Evolutionary conservation across 2,329 filamentous ascomycete species (phyloP).

Genomic region (Ascomycota sp.): DNA sequence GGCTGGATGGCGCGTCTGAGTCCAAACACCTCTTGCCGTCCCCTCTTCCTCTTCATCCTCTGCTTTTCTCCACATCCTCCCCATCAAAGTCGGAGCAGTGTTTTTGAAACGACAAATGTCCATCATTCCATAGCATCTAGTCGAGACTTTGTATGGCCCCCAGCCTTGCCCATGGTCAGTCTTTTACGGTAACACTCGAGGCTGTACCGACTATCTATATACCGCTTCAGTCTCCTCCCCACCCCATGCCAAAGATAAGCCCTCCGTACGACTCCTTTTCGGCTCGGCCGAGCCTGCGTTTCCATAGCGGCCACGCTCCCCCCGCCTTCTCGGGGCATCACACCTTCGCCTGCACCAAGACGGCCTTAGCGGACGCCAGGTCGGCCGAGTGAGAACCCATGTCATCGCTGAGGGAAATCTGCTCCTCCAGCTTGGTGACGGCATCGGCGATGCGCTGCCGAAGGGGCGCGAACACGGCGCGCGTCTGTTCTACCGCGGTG

Average conservation of each 20-base stretch:
- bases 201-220: too few relatives aligned
- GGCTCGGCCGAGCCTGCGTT: too few relatives aligned
- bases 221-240: too few relatives aligned
- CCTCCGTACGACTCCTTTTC: too few relatives aligned
- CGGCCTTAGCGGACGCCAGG: slow-evolving; percentile 32
- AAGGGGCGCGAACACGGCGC: slow-evolving; percentile 57
- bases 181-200: too few relatives aligned
- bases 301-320: too few relatives aligned
- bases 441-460: slow-evolving; percentile 51
- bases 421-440: slow-evolving; percentile 51
- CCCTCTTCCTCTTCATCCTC: not conserved
- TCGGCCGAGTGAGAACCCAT: slow-evolving; percentile 25
- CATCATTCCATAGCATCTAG: too few relatives aligned
- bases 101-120: too few relatives aligned
- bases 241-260: too few relatives aligned
- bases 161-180: too few relatives aligned
- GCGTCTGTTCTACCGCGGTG: slow-evolving; percentile 71
- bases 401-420: slow-evolving; percentile 45
- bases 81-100: too few relatives aligned
- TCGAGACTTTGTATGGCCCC: too few relatives aligned
- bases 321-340: not conserved
- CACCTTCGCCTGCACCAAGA: slow-evolving; percentile 27
- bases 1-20: not conserved
- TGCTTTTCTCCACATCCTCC: not conserved
- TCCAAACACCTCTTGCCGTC: not conserved